Conservation (phyloP, 148 eudicot genomes). For the Drosera capensis region DNA sequence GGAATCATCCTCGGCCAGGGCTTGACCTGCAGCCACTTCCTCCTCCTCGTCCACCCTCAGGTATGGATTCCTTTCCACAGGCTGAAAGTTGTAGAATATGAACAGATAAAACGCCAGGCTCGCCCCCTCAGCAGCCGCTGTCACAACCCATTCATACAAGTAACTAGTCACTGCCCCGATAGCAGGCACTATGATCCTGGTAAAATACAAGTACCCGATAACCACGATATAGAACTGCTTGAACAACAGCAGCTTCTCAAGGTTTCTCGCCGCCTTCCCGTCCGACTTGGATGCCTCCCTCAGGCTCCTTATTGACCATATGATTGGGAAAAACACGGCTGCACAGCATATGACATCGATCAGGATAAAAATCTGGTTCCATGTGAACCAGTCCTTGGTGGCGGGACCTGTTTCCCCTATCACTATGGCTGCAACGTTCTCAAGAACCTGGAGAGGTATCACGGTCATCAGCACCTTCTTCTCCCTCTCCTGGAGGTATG, state of each 20-base stretch:
- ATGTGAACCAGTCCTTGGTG: slow-evolving; percentile 46
- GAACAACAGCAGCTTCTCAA: slow-evolving; percentile 60
- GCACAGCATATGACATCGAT: slow-evolving; percentile 73
- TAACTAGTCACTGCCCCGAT: slow-evolving; percentile 65
- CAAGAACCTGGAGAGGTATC: slow-evolving; percentile 53
- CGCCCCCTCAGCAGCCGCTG: slow-evolving; percentile 49
- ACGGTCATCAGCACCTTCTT: slow-evolving; percentile 64
- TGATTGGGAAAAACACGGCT: slow-evolving; percentile 65
- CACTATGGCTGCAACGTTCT: slow-evolving; percentile 54
- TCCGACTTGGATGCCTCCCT: slow-evolving; percentile 54
- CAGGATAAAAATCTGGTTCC: slow-evolving; percentile 70
- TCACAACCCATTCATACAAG: slow-evolving; percentile 52
- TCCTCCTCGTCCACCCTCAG: slow-evolving; percentile 64
- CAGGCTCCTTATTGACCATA: slow-evolving; percentile 73
- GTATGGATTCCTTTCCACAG: slow-evolving; percentile 59
- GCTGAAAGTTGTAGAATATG: slow-evolving; percentile 55
- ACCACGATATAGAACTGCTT: slow-evolving; percentile 68
- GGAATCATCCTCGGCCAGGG: slow-evolving; percentile 51
- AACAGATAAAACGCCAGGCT: slow-evolving; percentile 57
- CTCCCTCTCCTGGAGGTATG: slow-evolving; percentile 60
- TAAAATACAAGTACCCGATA: slow-evolving; percentile 64
- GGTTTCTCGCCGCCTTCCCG: slow-evolving; percentile 72
- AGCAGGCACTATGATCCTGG: slow-evolving; percentile 59
- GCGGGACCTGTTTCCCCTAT: slow-evolving; percentile 52
- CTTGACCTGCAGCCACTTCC: slow-evolving; percentile 67